Evolutionary conservation across 441 rosid genomes (phyloP).

Genomic region (Pelargonium myrrhifolium): DNA sequence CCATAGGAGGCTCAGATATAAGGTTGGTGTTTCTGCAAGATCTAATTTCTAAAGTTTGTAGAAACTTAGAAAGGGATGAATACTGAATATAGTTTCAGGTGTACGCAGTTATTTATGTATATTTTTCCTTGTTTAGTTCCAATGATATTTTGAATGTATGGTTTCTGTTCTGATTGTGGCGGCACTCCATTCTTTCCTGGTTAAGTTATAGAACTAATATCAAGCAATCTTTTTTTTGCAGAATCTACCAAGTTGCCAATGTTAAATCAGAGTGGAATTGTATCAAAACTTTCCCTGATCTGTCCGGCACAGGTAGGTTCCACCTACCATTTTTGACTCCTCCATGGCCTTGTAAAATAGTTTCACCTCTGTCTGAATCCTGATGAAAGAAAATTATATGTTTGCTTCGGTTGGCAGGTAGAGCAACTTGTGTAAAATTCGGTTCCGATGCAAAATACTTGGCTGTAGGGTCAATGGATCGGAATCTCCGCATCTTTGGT

Average conservation of each 20-base stretch:
- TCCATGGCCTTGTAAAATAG: not conserved
- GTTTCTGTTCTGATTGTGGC: too few species aligned
- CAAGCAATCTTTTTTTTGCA: slow-evolving; percentile 23
- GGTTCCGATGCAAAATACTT: slow-evolving; percentile 78
- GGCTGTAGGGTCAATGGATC: slow-evolving; percentile 97
- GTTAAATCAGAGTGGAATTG: slow-evolving; percentile 96
- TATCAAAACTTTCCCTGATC: slow-evolving; percentile 75
- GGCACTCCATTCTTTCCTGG: too few species aligned
- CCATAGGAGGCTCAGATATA: slow-evolving; percentile 82
- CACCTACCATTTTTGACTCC: not conserved
- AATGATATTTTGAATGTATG: too few species aligned
- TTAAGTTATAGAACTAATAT: not conserved
- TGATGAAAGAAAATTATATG: not conserved
- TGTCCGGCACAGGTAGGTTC: slow-evolving; percentile 82
- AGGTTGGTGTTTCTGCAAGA: slow-evolving; percentile 46
- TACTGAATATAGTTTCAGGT: too few species aligned
- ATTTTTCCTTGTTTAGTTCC: too few species aligned
- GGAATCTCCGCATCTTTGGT: slow-evolving; percentile 84
- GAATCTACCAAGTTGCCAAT: slow-evolving; percentile 84
- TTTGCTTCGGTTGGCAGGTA: slow-evolving; percentile 34
- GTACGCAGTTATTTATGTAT: too few species aligned
- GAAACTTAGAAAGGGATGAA: too few species aligned
- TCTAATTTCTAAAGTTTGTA: not conserved
- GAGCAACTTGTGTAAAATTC: slow-evolving; percentile 70
- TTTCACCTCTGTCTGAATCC: not conserved